phyloP scores from a whole-genome alignment of 768 basidiomycete genomes.

The Neoboletus magnificus region DNA sequence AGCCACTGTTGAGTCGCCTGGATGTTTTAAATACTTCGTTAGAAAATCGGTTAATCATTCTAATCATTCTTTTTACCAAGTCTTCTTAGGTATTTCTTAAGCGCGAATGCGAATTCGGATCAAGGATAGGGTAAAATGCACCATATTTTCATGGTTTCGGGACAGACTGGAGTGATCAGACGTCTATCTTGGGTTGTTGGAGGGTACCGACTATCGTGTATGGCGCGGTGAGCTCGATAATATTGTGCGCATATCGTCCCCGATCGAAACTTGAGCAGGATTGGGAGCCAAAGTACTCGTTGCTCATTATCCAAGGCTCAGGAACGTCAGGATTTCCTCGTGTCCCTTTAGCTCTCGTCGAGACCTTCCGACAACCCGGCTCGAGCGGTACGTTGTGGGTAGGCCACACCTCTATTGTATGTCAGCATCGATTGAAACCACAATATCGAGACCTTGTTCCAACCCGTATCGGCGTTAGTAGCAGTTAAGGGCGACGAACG shows the following conservation, averaged over 20 bases:
- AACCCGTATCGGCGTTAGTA: neutral
- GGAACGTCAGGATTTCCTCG: too few species aligned
- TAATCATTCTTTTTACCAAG: neutral
- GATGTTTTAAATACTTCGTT: neutral
- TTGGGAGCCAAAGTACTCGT: neutral
- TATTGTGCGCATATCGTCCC: neutral
- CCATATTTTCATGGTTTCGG: neutral
- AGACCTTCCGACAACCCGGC: neutral
- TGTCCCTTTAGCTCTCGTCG: neutral
- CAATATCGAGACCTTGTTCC: neutral
- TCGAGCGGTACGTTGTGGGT: neutral
- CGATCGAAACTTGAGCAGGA: neutral
- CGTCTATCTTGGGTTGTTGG: neutral
- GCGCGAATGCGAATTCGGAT: neutral
- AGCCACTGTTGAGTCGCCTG: neutral
- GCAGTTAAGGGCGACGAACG: neutral
- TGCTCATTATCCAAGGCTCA: neutral
- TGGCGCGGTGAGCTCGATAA: neutral
- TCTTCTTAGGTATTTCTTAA: neutral
- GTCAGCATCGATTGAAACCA: neutral
- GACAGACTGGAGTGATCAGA: neutral
- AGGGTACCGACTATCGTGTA: neutral
- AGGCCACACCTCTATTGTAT: neutral
- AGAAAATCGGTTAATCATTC: too few species aligned
- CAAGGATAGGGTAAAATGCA: neutral